Percentiles rank a stretch among this genome's conserved stretches.
phyloP scores from a whole-genome alignment of 108 stramenopile genomes.

The Cyclotella cryptica region DNA sequence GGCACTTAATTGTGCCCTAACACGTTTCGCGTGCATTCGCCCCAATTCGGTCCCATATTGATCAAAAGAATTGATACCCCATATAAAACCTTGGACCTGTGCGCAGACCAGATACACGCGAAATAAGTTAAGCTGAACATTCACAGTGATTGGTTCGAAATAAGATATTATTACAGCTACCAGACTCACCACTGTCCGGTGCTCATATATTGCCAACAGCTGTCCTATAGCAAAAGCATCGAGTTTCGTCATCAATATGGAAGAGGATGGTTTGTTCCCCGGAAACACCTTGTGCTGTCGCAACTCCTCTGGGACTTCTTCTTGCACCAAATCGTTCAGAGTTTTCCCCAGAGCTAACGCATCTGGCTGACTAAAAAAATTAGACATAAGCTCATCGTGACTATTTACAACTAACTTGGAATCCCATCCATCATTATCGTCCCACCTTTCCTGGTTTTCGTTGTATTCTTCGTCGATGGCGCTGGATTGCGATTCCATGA shows the following conservation, averaged over 20 bases:
- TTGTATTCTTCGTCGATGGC: constrained; percentile 50
- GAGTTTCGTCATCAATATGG: constrained; percentile 80
- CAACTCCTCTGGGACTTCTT: constrained; percentile 85
- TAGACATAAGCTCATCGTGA: constrained; percentile 99
- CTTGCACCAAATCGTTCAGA: constrained; percentile 85
- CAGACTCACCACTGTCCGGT: constrained; percentile 88
- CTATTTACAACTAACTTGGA: constrained; percentile 81
- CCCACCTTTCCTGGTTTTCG: not conserved
- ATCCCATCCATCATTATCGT: constrained; percentile 27
- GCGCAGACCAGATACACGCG: not conserved
- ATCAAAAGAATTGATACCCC: constrained; percentile 99
- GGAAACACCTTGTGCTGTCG: constrained; percentile 94
- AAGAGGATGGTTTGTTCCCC: constrained; percentile 97
- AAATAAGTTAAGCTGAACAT: not conserved
- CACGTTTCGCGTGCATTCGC: constrained; percentile 82
- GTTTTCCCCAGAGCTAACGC: constrained; percentile 94
- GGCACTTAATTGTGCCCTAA: constrained; percentile 71
- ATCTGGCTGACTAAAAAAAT: constrained; percentile 99
- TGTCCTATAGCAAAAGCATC: constrained; percentile 92
- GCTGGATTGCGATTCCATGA: constrained; percentile 83
- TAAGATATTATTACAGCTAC: not conserved
- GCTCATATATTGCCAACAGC: constrained; percentile 96
- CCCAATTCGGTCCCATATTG: constrained; percentile 96
- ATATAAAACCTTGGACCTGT: constrained; percentile 91
- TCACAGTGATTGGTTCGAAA: not conserved